Evolutionary conservation across 2,329 filamentous ascomycete genomes (phyloP), one percentile per base, ranked within the genome.

Genomic region (Amauroascus verrucosus): DNA sequence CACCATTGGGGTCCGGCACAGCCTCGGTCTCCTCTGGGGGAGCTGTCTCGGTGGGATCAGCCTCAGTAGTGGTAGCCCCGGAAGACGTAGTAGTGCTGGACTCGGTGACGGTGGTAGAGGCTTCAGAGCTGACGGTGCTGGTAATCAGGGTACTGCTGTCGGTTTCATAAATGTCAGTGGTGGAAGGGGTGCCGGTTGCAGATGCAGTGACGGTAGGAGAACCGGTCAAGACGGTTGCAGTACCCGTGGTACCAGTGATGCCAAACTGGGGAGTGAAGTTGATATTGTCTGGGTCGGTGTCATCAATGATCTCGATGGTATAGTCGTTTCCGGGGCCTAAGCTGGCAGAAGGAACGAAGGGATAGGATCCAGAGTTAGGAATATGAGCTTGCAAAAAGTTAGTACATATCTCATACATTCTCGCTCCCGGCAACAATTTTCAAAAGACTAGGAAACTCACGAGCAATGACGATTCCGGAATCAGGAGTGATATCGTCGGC

Each of bases 221-320:
- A 46, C 64, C 63, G 48, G 63, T 59, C 45, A 62, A 43, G 6
- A 38, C 50, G 16, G 48, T 60, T 3, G 64, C 61, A 14, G 66
- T 67, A n/a, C 67, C 72, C 54, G 70, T 72, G 57, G 68, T 67
- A 57, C 72, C 74, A 11, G 73, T 61, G 53, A 80, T 67, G 35
- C 70, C 67, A 66, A 80, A 80, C 56, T 70, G 71, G 6, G 74
- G 72, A 33, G 72, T 73, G 70, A 75, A 80, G 71, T 80, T 80
- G 64, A 66, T 68, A 56, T 72, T 61, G 47, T 50, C 55, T 7
- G 67, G 47, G 65, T 79, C 61, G 6, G 59, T 58, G 59, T 77
- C 76, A 59, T 70, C 66, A 62, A 77, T 65, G 61, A 80, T 80
- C 62, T 77, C 69, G 57, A 80, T 66, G 54, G 75, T 74, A 70